Percentiles rank a stretch among this genome's conserved stretches.
Conservation (phyloP, 306 rosid species). For the Arachis stenosperma region DNA sequence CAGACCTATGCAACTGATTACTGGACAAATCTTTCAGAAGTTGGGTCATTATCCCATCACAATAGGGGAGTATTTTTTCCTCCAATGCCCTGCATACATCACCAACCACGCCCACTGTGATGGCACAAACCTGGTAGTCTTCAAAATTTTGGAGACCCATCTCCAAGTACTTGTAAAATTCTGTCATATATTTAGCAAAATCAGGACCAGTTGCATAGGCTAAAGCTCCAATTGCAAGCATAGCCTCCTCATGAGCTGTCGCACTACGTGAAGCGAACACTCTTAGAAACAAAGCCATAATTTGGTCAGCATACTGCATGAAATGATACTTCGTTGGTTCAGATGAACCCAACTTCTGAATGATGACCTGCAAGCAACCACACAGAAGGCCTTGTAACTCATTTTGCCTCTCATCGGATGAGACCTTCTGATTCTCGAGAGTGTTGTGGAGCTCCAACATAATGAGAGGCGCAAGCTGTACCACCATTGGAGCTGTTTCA, state of each 20-base stretch:
- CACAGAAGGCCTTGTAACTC: conserved; percentile 97
- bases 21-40: conserved; percentile 92
- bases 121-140: conserved; percentile 96
- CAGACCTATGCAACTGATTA: conserved; percentile 90
- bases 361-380: conserved; percentile 94
- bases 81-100: conserved; percentile 93
- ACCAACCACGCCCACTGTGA: conserved; percentile 93
- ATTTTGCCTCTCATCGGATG: conserved; percentile 82
- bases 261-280: conserved; percentile 92
- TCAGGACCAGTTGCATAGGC: conserved; percentile 82
- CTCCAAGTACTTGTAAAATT: conserved; percentile 79
- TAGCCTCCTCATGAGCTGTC: conserved; percentile 97
- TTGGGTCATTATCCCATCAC: conserved; percentile 95
- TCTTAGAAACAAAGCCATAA: conserved; percentile 81
- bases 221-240: conserved; percentile 98
- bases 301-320: conserved; percentile 84
- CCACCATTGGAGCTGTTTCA: conserved; percentile 82
- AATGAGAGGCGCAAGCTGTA: conserved; percentile 76
- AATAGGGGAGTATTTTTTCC: conserved; percentile 76
- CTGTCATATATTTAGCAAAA: conserved; percentile 83
- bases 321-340: conserved; percentile 72
- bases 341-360: conserved; percentile 86
- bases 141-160: conserved; percentile 96
- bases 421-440: conserved; percentile 66
- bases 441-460: conserved; percentile 86